phyloP scores from a whole-genome alignment of 2,329 filamentous ascomycete genomes.

The Aureobasidium vineae region DNA sequence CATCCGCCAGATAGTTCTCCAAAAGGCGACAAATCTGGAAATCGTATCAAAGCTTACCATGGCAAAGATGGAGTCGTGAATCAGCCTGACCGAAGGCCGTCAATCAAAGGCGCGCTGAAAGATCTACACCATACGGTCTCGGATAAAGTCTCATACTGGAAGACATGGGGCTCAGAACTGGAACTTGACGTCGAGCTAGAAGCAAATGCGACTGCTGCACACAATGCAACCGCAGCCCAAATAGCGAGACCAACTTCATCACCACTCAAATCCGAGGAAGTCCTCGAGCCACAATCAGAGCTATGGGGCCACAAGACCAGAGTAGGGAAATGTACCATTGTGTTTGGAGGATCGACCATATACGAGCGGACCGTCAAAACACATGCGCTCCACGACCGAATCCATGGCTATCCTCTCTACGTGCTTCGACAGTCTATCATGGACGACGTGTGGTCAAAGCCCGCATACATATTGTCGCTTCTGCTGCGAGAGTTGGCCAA shows the following conservation, averaged over 20 bases:
- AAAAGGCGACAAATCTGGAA: neutral
- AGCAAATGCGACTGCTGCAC: neutral
- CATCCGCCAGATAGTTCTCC: slow-evolving; percentile 10
- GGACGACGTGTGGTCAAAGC: slow-evolving; percentile 48
- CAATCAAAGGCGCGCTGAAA: slow-evolving; percentile 37
- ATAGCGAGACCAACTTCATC: slow-evolving; percentile 13
- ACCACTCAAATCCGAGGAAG: slow-evolving; percentile 16
- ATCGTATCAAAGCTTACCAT: neutral
- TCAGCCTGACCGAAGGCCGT: slow-evolving; percentile 30
- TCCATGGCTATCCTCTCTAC: slow-evolving; percentile 46
- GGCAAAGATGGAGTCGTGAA: slow-evolving; percentile 19
- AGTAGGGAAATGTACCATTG: slow-evolving; percentile 44
- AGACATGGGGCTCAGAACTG: slow-evolving; percentile 25
- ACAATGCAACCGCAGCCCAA: slow-evolving; percentile 27
- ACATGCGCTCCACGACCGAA: slow-evolving; percentile 43
- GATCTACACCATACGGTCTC: slow-evolving; percentile 38
- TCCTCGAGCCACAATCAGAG: slow-evolving; percentile 27
- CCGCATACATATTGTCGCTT: slow-evolving; percentile 45
- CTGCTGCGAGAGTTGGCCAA: slow-evolving; percentile 43
- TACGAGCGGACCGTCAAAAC: slow-evolving; percentile 46
- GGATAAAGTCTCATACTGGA: slow-evolving; percentile 37
- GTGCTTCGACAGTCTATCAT: slow-evolving; percentile 45
- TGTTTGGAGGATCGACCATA: slow-evolving; percentile 40
- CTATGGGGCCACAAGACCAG: slow-evolving; percentile 36
- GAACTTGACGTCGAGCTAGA: neutral